Conservation (phyloP, 345 rosid species). For the Sisymbrium irio region DNA sequence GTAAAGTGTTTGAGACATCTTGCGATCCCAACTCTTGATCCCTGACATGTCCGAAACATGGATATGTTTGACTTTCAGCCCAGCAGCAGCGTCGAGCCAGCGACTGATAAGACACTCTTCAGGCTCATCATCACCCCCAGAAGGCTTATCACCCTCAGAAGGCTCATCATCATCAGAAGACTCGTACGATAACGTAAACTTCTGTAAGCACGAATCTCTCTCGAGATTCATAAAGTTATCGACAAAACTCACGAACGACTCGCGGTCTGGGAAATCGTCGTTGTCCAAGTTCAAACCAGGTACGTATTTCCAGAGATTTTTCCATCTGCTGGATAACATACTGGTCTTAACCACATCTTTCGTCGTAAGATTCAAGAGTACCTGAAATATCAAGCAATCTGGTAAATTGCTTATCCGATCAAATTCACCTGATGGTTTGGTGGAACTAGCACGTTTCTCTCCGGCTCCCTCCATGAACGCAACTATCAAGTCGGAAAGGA, state of each 20-base stretch:
- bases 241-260: background rate
- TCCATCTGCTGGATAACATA: constrained; percentile 15
- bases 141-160: no score
- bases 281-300: background rate
- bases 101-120: background rate
- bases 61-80: background rate
- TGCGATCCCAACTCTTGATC: background rate
- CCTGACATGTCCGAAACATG: background rate
- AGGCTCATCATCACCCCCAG: background rate
- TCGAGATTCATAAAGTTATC: background rate
- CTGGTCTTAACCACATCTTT: constrained; percentile 14
- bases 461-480: background rate
- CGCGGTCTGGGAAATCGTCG: background rate
- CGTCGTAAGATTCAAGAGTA: background rate
- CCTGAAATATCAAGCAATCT: background rate
- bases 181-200: background rate
- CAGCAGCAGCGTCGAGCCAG: background rate
- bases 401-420: constrained; percentile 15
- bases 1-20: background rate
- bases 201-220: background rate
- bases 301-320: background rate
- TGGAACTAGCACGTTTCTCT: background rate
- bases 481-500: background rate
- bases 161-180: background rate
- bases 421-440: background rate